These are phyloP conservation scores for Fibroporia radiculosa DNA, from an alignment of 768 basidiomycete genomes.

Conservation along the genomic window DNA sequence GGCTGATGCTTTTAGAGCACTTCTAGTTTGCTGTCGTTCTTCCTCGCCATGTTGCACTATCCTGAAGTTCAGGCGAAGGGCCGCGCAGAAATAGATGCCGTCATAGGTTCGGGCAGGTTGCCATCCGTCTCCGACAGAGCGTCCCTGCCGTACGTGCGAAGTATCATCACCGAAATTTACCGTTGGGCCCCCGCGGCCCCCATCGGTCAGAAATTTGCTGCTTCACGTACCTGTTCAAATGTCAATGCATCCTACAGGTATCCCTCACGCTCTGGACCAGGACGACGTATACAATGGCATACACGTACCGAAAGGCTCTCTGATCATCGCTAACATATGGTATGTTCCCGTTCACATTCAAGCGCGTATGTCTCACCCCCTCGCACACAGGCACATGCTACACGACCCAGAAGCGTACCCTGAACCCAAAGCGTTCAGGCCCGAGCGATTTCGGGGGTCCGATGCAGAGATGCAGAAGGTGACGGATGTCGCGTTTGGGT, in stretches of 20 bases:
- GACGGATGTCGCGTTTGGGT: conserved; percentile 22
- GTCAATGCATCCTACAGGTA: conserved; percentile 10
- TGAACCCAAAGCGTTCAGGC: conserved; percentile 27
- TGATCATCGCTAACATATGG: conserved; percentile 34
- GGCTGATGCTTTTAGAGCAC: background rate
- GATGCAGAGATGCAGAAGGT: conserved; percentile 20
- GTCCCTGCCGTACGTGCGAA: conserved; percentile 45
- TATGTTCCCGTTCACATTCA: conserved; percentile 4
- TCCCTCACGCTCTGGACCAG: conserved; percentile 31
- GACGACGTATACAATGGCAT: conserved; percentile 35
- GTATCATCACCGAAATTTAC: conserved; percentile 39
- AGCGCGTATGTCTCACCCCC: background rate
- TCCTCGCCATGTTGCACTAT: conserved; percentile 3
- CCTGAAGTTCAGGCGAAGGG: conserved; percentile 31
- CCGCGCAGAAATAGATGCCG: conserved; percentile 53
- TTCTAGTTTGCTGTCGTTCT: background rate
- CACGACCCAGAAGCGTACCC: conserved; percentile 26
- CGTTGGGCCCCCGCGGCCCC: conserved; percentile 35
- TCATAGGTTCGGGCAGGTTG: conserved; percentile 43
- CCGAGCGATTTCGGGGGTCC: conserved; percentile 19
- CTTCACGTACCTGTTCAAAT: background rate
- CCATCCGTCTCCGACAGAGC: conserved; percentile 45
- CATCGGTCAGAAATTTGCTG: background rate
- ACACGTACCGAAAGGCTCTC: conserved; percentile 33
- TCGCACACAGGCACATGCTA: conserved; percentile 12